phyloP scores from a whole-genome alignment of 768 basidiomycete species.

The Psilocybe azurescens region DNA sequence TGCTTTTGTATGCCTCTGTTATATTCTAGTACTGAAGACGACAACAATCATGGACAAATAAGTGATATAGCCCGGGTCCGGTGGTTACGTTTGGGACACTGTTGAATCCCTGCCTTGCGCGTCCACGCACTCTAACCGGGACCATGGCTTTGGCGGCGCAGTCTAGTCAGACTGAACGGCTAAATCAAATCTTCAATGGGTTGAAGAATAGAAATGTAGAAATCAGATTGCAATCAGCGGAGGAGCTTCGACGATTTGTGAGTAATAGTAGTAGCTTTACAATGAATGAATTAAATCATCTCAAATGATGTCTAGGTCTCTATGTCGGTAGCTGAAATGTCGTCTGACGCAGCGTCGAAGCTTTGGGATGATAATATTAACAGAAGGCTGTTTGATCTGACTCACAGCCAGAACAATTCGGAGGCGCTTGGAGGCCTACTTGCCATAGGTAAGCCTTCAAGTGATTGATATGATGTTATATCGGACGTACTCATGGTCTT shows the following conservation, averaged over 20 bases:
- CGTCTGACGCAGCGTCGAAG: slow-evolving; percentile 79
- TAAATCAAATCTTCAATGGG: slow-evolving; percentile 69
- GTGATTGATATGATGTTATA: slow-evolving; percentile 11
- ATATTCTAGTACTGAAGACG: background rate
- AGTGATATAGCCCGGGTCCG: background rate
- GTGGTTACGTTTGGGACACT: slow-evolving; percentile 1
- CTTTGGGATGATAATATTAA: slow-evolving; percentile 89
- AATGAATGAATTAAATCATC: slow-evolving; percentile 17
- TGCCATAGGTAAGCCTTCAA: slow-evolving; percentile 74
- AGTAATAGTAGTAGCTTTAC: slow-evolving; percentile 25
- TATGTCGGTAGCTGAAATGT: slow-evolving; percentile 77
- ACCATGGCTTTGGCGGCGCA: slow-evolving; percentile 68
- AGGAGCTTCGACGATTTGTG: slow-evolving; percentile 78
- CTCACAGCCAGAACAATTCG: slow-evolving; percentile 76
- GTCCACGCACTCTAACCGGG: slow-evolving; percentile 18
- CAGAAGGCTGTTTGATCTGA: slow-evolving; percentile 77
- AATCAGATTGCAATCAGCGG: slow-evolving; percentile 67
- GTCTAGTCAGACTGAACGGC: slow-evolving; percentile 62
- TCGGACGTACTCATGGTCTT: background rate
- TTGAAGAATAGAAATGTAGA: slow-evolving; percentile 71
- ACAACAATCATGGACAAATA: background rate
- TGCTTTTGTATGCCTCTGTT: background rate
- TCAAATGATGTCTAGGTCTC: slow-evolving; percentile 56
- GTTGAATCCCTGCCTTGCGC: slow-evolving; percentile 7
- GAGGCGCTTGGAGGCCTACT: slow-evolving; percentile 88